phyloP scores from a whole-genome alignment of 257 asterid species.

The Thymus quinquecostatus region DNA sequence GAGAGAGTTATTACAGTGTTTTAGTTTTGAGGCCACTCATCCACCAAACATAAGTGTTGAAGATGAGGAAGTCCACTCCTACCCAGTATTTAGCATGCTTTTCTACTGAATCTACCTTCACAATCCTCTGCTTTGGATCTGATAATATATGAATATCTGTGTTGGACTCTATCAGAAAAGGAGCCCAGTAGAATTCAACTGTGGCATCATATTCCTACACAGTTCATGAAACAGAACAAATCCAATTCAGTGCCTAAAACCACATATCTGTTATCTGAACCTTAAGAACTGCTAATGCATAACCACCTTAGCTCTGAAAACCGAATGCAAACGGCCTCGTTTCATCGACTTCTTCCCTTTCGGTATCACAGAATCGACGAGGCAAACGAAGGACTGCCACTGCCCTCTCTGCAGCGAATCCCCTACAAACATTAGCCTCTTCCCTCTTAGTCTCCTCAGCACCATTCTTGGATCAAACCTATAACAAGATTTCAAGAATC shows the following conservation, averaged over 20 bases:
- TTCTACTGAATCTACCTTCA: conserved; percentile 79
- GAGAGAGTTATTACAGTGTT: conserved; percentile 52
- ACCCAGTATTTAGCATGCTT: conserved; percentile 82
- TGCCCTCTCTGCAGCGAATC: conserved; percentile 93
- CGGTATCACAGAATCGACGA: conserved; percentile 73
- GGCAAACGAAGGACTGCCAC: conserved; percentile 92
- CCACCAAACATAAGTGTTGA: conserved; percentile 98
- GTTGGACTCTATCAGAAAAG: conserved; percentile 81
- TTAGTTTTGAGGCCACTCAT: conserved; percentile 80
- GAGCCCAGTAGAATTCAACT: conserved; percentile 92
- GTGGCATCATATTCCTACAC: conserved; percentile 77
- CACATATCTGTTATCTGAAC: background rate
- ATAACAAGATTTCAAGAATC: conserved; percentile 14
- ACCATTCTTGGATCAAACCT: conserved; percentile 78
- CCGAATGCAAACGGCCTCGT: conserved; percentile 63
- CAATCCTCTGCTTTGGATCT: conserved; percentile 71
- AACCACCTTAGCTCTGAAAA: conserved; percentile 53
- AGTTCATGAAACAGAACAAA: background rate
- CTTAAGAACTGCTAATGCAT: background rate
- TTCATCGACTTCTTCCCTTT: conserved; percentile 68
- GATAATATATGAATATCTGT: conserved; percentile 56
- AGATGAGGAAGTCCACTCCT: conserved; percentile 77
- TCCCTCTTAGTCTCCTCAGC: conserved; percentile 63
- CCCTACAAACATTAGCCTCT: conserved; percentile 89
- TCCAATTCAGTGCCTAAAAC: background rate